phyloP scores from a whole-genome alignment of 2,329 filamentous ascomycete species.

The Fusarium buharicum region DNA sequence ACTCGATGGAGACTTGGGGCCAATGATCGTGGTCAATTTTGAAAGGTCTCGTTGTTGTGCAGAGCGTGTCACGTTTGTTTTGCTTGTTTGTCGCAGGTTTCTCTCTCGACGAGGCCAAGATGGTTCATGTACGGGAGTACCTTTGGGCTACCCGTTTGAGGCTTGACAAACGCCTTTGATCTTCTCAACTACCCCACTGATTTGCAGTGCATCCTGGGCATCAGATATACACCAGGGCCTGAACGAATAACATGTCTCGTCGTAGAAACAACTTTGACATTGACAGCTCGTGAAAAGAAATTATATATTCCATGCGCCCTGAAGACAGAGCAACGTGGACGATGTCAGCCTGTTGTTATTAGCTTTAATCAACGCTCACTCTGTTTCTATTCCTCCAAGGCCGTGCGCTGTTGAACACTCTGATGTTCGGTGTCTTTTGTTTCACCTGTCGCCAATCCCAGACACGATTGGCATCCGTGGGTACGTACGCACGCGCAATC shows the following conservation, averaged over 20 bases:
- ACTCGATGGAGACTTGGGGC: conserved; percentile 25
- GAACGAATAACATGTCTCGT: conserved; percentile 11
- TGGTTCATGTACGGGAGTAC: not conserved
- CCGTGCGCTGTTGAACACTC: conserved; percentile 29
- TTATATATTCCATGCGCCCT: not conserved
- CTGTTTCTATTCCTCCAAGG: conserved; percentile 16
- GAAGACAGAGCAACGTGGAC: not conserved
- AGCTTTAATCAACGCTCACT: conserved; percentile 6
- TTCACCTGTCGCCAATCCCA: conserved; percentile 37
- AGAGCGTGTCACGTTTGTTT: conserved; percentile 35
- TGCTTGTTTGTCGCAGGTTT: conserved; percentile 23
- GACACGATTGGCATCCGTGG: conserved; percentile 26
- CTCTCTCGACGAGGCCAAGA: not conserved
- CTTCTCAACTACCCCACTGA: conserved; percentile 26
- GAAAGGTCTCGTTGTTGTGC: conserved; percentile 28
- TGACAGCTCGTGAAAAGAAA: conserved; percentile 18
- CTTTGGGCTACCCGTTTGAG: conserved; percentile 14
- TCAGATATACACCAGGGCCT: conserved; percentile 13
- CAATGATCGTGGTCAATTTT: conserved; percentile 21
- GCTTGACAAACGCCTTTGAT: conserved; percentile 13
- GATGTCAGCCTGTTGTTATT: not conserved
- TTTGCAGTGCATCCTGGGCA: conserved; percentile 26
- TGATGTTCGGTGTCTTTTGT: conserved; percentile 31
- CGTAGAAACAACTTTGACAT: conserved; percentile 1
- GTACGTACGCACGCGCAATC: conserved; percentile 3